A percentile compares a stretch with the other conserved stretches of the same genome.
Evolutionary conservation across 1,139 yeast genomes (phyloP).

Genomic region (Kodamaea suecica): DNA sequence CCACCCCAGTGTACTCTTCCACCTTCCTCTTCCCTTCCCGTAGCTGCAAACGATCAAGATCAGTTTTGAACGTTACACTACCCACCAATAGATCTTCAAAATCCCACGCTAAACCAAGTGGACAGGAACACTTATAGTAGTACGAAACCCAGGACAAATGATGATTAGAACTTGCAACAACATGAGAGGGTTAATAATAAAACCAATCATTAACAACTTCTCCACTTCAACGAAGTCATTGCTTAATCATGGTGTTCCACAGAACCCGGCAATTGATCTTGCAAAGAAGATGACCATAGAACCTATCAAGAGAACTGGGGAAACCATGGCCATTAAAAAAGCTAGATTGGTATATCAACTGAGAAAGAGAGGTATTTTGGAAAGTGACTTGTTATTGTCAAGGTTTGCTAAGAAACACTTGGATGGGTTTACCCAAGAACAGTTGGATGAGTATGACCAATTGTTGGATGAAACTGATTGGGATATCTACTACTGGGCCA

Average conservation of each 20-base stretch:
- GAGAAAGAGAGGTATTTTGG: slow-evolving; percentile 92
- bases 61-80: too few relatives aligned
- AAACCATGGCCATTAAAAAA: slow-evolving; percentile 69
- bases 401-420: slow-evolving; percentile 81
- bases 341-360: slow-evolving; percentile 89
- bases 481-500: slow-evolving; percentile 99
- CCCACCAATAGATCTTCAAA: too few relatives aligned
- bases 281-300: slow-evolving; percentile 54
- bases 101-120: background rate
- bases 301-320: slow-evolving; percentile 75
- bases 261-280: slow-evolving; percentile 33
- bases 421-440: slow-evolving; percentile 53
- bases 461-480: slow-evolving; percentile 92
- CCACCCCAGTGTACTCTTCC: too few relatives aligned
- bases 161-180: background rate
- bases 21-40: too few relatives aligned
- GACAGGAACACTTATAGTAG: background rate
- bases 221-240: slow-evolving; percentile 13
- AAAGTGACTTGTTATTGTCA: slow-evolving; percentile 81
- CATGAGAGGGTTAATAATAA: background rate
- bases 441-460: slow-evolving; percentile 81
- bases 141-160: background rate
- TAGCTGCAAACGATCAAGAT: too few relatives aligned
- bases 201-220: slow-evolving; percentile 7
- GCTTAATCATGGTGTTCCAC: slow-evolving; percentile 44